Evolutionary conservation across 768 basidiomycete species (phyloP), one percentile per base, ranked within the genome.

Genomic region (Cantharellus cinnabarinus): DNA sequence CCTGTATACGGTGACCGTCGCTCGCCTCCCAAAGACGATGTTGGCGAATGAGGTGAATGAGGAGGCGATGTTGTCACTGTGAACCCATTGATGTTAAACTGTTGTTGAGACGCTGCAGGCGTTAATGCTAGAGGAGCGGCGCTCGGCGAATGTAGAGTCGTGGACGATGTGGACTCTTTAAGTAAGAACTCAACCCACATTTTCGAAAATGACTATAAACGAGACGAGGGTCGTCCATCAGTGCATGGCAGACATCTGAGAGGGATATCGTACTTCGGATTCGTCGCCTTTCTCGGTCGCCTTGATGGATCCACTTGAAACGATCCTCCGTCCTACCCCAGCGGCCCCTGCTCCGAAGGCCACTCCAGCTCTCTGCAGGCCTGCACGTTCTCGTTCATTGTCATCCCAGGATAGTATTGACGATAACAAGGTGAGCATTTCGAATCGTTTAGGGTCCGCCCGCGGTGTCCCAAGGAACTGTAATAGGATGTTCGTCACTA

Each of bases 161-260:
- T 7, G 10, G 52, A 10, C 52, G 52, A 14, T 10, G 52, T 37
- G 0, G 91, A 83, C 72, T 99, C 94, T 34, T 90, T 94, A 62
- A 99, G 81, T 2, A 99, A 77, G 68, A 94, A 99, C 69, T 99
- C 95, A 53, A 99, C 94, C 83, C 91, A 99, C 5, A 97, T 78
- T 53, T 91, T 86, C 42, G 89, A 93, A 72, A 99, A 99, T 0
- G 90, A 94, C 93, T 98, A 63, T 20, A 57, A 35, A 60, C 58
- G 39, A 15, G 10, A 29, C 44, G 29, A 10, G 10, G 29, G 29
- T 10, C 29, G 10, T 29, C 44, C 10, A 29, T 10, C 29, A 48
- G 10, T 48, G 44, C 29, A 48, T 10, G 29, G 44, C 10, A 29
- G 44, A 48, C 29, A 29, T 10, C 10, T 48, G 44, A 48, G 44